A percentile compares a stretch with the other conserved stretches of the same genome.
Evolutionary conservation across 1,284 basidiomycete genomes (phyloP).

Genomic region (Tausonia pullulans): DNA sequence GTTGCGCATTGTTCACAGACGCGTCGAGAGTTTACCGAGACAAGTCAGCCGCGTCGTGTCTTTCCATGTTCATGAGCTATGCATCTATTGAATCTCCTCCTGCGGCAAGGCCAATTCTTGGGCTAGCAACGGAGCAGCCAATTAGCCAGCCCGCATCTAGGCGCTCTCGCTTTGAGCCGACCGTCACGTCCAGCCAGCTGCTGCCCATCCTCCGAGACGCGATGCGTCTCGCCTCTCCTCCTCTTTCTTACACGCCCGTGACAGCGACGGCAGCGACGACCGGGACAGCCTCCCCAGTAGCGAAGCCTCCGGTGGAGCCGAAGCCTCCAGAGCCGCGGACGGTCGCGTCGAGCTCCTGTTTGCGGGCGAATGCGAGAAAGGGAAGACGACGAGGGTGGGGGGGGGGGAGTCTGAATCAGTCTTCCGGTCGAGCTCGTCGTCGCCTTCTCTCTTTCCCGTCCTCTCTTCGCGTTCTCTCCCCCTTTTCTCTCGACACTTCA

Average conservation of each 20-base stretch:
- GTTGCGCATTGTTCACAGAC: too few species aligned
- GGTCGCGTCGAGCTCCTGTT: conserved; percentile 42
- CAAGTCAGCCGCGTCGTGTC: too few species aligned
- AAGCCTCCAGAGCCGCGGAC: conserved; percentile 78
- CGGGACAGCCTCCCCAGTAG: neutral
- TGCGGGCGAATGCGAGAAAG: neutral
- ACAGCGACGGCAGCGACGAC: neutral
- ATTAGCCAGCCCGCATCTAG: too few species aligned
- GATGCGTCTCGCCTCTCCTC: neutral
- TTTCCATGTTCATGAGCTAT: too few species aligned
- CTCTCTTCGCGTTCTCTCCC: neutral
- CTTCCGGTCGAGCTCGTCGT: neutral
- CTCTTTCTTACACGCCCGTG: neutral
- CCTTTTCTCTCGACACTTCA: conserved; percentile 12
- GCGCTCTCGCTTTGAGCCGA: too few species aligned
- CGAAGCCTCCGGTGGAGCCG: conserved; percentile 73
- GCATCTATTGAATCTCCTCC: too few species aligned
- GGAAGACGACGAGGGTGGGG: neutral
- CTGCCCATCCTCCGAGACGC: too few species aligned
- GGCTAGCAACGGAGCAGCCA: too few species aligned
- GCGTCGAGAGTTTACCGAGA: too few species aligned
- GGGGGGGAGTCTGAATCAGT: neutral
- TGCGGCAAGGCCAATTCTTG: too few species aligned
- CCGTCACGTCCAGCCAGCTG: too few species aligned
- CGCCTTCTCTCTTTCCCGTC: neutral